Base-by-base conservation (phyloP, 345 rosid species). In the Acer yangbiense region DNA sequence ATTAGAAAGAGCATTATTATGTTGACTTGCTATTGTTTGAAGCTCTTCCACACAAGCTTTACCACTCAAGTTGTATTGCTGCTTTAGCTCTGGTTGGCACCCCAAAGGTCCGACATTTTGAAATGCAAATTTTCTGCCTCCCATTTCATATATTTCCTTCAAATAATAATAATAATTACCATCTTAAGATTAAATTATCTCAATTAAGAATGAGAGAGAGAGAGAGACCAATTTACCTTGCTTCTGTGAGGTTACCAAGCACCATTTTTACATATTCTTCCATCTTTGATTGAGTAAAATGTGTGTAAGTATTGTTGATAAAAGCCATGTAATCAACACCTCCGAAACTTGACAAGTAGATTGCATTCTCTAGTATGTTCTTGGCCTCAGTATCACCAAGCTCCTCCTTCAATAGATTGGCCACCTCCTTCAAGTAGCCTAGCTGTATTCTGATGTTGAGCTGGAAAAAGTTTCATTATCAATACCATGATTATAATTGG, bases 101-200 rank as follows among this genome's bases (percentile, higher is more conserved):
- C 88, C 88, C 16, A 82, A 62, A 0, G 84, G 81, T 18, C 72
- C 81, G 10, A 75, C 75, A 21, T 76, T 69, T 57, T 68, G 81
- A 32, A 75, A 57, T 6, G 82, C 78, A 16, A 85, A 65, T 57
- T 85, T 85, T 13, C 85, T 77, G 44, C 83, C 81, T 57, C 87
- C 82, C 9, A 21, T 52, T 9, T 65, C 65, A 65, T 81, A 75
- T 3, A 69, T 21, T 9, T 69, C 78, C 46, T 60, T 29, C 32
- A 29, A 1, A 29, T 29, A 29, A 29, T 29, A 29, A 29, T 29
- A 29, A 29, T 29, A 29, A 29, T 29, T 29, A 29, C 1, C 32
- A 29, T 29, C 32, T 29, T 29, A 29, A 1, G 3, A 29, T 29
- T 29, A 29, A 29, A 29, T 29, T 29, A 29, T 29, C 32, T 29